A percentile compares a stretch with the other conserved stretches of the same genome.
phyloP scores from a whole-genome alignment of 352 stramenopile genomes.

The Globisporangium cylindrosporum region DNA sequence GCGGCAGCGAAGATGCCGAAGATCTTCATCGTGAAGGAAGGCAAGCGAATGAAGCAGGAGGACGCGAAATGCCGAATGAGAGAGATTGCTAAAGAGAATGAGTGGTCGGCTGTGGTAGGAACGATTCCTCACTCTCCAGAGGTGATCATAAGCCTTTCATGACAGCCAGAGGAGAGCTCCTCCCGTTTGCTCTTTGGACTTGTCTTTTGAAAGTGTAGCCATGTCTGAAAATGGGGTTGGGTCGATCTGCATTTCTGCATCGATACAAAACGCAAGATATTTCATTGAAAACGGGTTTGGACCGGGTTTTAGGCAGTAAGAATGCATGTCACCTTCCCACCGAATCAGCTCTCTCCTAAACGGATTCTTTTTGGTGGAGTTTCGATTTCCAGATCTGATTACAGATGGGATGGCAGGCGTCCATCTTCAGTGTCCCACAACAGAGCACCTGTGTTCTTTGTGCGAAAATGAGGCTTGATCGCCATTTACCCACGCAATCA shows the following conservation, averaged over 20 bases:
- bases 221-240: conserved; percentile 5
- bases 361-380: conserved; percentile 1
- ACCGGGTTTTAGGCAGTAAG: background rate
- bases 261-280: background rate
- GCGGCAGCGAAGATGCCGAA: too few relatives aligned
- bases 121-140: too few relatives aligned
- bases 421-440: background rate
- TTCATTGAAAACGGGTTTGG: background rate
- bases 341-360: conserved; percentile 2
- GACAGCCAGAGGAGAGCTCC: background rate
- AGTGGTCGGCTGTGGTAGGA: too few relatives aligned
- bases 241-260: background rate
- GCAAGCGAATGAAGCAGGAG: background rate
- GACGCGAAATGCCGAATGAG: background rate
- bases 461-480: background rate
- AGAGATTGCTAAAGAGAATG: background rate
- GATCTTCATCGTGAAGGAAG: too few relatives aligned
- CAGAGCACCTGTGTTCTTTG: background rate
- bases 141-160: background rate
- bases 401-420: background rate
- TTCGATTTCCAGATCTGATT: conserved; percentile 11
- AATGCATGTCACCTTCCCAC: background rate
- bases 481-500: background rate
- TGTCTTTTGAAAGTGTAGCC: conserved; percentile 4
- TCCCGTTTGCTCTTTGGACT: background rate